Evolutionary conservation across 1,284 basidiomycete genomes (phyloP).

Genomic region (Puccinia sorghi): DNA sequence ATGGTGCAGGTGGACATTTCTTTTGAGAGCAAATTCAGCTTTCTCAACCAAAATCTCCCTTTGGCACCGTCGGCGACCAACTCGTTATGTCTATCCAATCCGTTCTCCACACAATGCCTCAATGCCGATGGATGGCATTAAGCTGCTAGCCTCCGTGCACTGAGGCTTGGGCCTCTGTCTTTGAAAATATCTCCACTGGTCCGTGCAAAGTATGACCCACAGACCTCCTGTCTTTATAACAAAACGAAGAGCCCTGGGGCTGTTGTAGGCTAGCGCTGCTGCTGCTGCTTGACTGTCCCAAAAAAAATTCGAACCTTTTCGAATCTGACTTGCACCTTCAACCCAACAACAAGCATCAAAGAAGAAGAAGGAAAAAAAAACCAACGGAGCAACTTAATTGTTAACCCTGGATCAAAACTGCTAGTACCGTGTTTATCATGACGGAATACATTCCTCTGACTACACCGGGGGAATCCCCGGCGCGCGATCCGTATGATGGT

Average conservation of each 20-base stretch:
- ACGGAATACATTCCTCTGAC: conserved; percentile 12
- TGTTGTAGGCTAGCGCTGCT: no score
- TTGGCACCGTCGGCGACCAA: no score
- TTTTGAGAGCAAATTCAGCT: no score
- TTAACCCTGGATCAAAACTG: not conserved
- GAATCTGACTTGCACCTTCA: not conserved
- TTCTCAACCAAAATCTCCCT: no score
- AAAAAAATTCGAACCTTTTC: not conserved
- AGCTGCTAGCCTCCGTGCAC: not conserved
- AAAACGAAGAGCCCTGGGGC: not conserved
- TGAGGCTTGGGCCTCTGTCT: not conserved
- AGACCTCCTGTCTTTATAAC: not conserved
- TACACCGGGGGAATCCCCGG: not conserved
- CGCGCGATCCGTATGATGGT: conserved; percentile 12
- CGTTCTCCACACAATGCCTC: not conserved
- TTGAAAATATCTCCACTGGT: not conserved
- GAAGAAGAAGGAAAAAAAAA: no score
- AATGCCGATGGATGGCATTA: not conserved
- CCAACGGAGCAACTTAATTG: not conserved
- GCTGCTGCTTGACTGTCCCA: not conserved
- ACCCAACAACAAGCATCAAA: not conserved
- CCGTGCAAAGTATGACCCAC: not conserved
- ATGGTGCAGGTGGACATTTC: no score
- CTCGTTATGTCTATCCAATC: not conserved
- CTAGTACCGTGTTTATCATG: not conserved